Percentiles rank a stretch among this genome's conserved stretches.
Conservation (phyloP, 2,329 filamentous ascomycete genomes). For the Fusarium compactum region DNA sequence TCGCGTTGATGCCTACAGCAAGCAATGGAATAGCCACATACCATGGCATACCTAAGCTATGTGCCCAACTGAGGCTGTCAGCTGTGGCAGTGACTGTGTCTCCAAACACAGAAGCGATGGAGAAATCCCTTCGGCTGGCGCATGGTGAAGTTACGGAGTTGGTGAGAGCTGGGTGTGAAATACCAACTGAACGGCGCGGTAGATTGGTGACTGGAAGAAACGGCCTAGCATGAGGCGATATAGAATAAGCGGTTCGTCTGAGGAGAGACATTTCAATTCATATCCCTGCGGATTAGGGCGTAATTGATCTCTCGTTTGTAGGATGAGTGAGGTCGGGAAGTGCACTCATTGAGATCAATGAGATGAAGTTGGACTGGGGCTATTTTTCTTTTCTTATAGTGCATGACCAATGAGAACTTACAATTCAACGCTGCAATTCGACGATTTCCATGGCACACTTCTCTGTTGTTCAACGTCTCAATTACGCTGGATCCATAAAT, state of each 20-base stretch:
- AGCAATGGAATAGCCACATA: conserved; percentile 66
- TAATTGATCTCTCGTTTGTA: conserved; percentile 11
- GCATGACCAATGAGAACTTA: conserved; percentile 29
- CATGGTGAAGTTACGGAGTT: conserved; percentile 17
- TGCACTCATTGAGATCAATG: conserved; percentile 6
- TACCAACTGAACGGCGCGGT: conserved; percentile 6
- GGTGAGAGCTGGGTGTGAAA: conserved; percentile 13
- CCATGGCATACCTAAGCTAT: conserved; percentile 64
- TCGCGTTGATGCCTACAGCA: conserved; percentile 59
- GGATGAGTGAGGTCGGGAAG: conserved; percentile 11
- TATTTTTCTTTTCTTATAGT: conserved; percentile 4
- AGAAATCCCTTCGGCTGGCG: conserved; percentile 48
- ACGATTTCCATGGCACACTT: background rate
- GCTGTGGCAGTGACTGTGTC: conserved; percentile 57
- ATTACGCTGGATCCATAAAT: background rate
- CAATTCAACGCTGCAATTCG: background rate
- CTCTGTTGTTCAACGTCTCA: background rate
- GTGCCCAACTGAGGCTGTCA: conserved; percentile 58
- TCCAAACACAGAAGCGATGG: conserved; percentile 50
- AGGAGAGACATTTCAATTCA: conserved; percentile 40
- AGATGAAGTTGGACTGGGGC: conserved; percentile 26
- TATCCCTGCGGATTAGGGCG: conserved; percentile 8
- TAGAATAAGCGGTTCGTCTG: conserved; percentile 14
- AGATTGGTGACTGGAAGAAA: conserved; percentile 12
- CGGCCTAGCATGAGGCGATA: conserved; percentile 28